Percentiles rank a stretch among this genome's conserved stretches.
These are phyloP conservation scores for Bathelium albidoporum DNA, from an alignment of 495 filamentous ascomycete genomes.

Conservation along the genomic window DNA sequence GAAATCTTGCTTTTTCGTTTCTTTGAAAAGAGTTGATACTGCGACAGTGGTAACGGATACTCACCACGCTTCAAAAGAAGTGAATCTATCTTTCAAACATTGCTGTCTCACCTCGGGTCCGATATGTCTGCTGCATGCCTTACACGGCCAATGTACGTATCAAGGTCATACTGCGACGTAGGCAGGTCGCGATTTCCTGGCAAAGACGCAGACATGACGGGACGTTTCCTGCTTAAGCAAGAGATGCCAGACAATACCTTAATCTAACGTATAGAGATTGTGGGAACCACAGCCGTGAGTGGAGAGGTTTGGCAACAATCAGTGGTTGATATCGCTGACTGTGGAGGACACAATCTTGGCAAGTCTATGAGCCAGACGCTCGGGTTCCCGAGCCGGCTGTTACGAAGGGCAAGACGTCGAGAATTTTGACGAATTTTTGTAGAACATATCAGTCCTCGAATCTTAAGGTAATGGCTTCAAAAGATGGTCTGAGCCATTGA, in stretches of 20 bases:
- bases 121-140: conserved; percentile 79
- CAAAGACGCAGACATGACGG: conserved; percentile 75
- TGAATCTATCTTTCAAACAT: conserved; percentile 18
- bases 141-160: conserved; percentile 91
- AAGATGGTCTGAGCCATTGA: too few species aligned
- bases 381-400: too few species aligned
- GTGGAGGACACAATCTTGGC: neutral
- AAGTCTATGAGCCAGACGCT: neutral
- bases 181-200: conserved; percentile 80
- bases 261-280: neutral
- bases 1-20: too few species aligned
- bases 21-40: conserved; percentile 1
- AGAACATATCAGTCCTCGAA: too few species aligned
- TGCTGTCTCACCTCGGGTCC: conserved; percentile 77
- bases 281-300: neutral
- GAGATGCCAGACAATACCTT: neutral
- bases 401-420: too few species aligned
- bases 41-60: conserved; percentile 18
- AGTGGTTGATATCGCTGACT: neutral
- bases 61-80: conserved; percentile 23
- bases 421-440: too few species aligned
- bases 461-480: too few species aligned
- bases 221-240: neutral
- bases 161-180: conserved; percentile 81
- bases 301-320: neutral